A percentile compares a stretch with the other conserved stretches of the same genome.
Evolutionary conservation across 805 yeast species (phyloP).

Genomic region (Tetrapisispora iriomotensis): DNA sequence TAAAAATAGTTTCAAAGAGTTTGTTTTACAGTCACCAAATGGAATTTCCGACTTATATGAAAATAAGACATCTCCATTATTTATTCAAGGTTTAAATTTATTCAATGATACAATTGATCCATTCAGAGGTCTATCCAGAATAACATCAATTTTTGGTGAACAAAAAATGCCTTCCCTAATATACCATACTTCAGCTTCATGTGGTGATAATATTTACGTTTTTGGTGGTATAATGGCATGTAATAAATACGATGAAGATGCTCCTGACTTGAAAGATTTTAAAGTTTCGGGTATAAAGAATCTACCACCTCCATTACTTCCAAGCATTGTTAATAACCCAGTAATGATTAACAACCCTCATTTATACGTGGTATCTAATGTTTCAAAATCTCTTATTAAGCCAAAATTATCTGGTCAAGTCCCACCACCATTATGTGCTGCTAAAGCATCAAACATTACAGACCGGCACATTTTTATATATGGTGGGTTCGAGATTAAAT

Average conservation of each 20-base stretch:
- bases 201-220: conserved; percentile 31
- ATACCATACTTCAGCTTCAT: conserved; percentile 36
- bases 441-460: conserved; percentile 41
- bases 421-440: conserved; percentile 45
- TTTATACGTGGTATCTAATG: conserved; percentile 32
- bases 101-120: conserved; percentile 14
- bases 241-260: conserved; percentile 17
- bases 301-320: conserved; percentile 39
- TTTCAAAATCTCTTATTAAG: conserved; percentile 32
- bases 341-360: conserved; percentile 31
- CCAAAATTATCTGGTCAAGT: conserved; percentile 31
- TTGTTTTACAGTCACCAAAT: background rate
- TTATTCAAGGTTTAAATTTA: conserved; percentile 16
- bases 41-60: conserved; percentile 4
- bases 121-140: conserved; percentile 19
- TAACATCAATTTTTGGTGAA: conserved; percentile 30
- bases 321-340: conserved; percentile 35
- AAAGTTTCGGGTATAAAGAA: conserved; percentile 32
- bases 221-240: conserved; percentile 38
- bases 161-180: conserved; percentile 34
- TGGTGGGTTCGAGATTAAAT: conserved; percentile 55
- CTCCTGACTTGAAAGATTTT: conserved; percentile 30
- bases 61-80: conserved; percentile 18
- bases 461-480: conserved; percentile 49
- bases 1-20: background rate